phyloP scores from a whole-genome alignment of 1,284 basidiomycete genomes.

The Sporisorium sorghi region DNA sequence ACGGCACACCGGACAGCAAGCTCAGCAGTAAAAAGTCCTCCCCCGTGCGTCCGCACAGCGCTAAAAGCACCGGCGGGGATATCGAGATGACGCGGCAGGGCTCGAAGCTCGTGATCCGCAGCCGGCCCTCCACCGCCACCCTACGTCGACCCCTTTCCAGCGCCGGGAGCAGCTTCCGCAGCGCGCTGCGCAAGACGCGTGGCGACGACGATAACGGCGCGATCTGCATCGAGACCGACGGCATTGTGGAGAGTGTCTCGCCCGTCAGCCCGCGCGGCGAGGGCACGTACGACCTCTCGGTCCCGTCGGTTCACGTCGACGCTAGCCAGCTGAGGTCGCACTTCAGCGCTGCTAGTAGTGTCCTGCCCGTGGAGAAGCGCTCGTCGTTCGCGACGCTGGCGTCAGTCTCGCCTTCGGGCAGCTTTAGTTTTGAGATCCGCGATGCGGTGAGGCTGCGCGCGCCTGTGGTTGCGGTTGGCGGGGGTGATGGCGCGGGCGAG shows the following conservation, averaged over 20 bases:
- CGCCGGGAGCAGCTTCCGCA: constrained; percentile 18
- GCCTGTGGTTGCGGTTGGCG: constrained; percentile 10
- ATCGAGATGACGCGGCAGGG: constrained; percentile 43
- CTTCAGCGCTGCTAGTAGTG: constrained; percentile 23
- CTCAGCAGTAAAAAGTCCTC: neutral
- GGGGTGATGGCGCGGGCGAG: neutral
- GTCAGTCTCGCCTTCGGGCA: constrained; percentile 20
- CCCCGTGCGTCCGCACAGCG: constrained; percentile 19
- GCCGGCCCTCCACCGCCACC: constrained; percentile 7
- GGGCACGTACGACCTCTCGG: constrained; percentile 5
- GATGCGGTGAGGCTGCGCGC: constrained; percentile 19
- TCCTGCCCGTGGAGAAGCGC: neutral
- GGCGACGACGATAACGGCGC: constrained; percentile 6
- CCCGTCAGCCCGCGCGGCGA: neutral
- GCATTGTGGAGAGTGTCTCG: neutral
- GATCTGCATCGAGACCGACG: constrained; percentile 43
- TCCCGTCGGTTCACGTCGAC: neutral
- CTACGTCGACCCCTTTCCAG: constrained; percentile 21
- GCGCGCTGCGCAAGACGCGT: constrained; percentile 12
- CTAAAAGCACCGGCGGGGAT: constrained; percentile 7
- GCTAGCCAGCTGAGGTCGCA: constrained; percentile 16
- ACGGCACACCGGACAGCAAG: constrained; percentile 1
- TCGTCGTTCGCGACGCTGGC: constrained; percentile 8
- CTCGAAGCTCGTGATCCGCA: constrained; percentile 28
- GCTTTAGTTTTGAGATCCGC: constrained; percentile 44